Conservation (phyloP, 73 alveolate genomes). For the Breviolum minutum region DNA sequence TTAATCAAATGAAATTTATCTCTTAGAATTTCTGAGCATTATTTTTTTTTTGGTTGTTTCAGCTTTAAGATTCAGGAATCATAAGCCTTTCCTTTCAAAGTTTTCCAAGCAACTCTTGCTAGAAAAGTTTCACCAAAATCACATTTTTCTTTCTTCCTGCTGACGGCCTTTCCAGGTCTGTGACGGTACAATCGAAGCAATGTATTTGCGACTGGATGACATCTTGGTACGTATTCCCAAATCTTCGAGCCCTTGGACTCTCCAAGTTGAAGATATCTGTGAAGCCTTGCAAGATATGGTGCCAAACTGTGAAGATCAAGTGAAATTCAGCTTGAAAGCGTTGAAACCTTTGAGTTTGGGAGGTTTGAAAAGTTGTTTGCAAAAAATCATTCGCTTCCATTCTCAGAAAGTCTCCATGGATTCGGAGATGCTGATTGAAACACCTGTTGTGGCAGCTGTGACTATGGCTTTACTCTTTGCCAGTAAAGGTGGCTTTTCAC, state of each 20-base stretch:
- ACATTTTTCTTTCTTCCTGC: too few species aligned
- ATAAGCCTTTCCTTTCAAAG: too few species aligned
- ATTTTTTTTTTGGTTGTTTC: too few species aligned
- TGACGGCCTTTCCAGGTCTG: too few species aligned
- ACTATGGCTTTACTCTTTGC: conserved; percentile 55
- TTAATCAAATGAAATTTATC: too few species aligned
- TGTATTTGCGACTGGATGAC: conserved; percentile 1
- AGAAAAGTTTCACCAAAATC: too few species aligned
- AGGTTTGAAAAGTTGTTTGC: conserved; percentile 70
- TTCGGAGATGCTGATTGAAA: neutral
- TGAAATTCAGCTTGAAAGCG: conserved; percentile 8
- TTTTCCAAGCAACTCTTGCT: too few species aligned
- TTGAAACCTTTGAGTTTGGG: conserved; percentile 59
- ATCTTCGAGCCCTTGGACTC: neutral
- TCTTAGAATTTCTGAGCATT: neutral
- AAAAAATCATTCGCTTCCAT: conserved; percentile 82
- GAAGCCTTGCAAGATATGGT: conserved; percentile 51
- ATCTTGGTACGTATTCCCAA: neutral
- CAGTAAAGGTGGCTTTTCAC: conserved; percentile 66
- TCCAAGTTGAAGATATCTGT: conserved; percentile 21
- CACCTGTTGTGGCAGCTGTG: conserved; percentile 51
- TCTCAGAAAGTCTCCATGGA: neutral
- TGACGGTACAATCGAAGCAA: neutral
- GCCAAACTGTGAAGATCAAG: neutral
- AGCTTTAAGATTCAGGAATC: too few species aligned